Conservation (phyloP, 495 filamentous ascomycete species). For the Talaromyces borbonicus region DNA sequence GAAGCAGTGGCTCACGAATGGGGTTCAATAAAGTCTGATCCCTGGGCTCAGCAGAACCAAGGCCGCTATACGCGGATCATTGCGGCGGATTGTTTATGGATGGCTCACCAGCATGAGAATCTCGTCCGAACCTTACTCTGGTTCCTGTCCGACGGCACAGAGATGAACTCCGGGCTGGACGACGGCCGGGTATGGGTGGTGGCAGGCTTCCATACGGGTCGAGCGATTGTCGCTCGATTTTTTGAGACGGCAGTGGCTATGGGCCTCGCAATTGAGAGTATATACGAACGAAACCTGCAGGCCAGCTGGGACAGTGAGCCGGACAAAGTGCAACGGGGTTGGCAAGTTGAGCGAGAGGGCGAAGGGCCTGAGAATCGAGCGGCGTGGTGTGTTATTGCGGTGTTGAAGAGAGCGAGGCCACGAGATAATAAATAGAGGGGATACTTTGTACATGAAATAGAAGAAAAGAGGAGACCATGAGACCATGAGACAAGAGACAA, state of each 20-base stretch:
- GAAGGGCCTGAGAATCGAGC: constrained; percentile 61
- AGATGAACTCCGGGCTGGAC: neutral
- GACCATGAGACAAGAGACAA: too few species aligned
- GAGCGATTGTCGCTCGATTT: constrained; percentile 59
- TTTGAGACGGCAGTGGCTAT: constrained; percentile 49
- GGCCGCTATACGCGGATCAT: constrained; percentile 58
- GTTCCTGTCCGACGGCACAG: constrained; percentile 43
- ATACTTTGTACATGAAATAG: neutral
- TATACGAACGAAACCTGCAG: constrained; percentile 67
- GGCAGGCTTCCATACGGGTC: constrained; percentile 77
- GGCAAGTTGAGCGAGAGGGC: constrained; percentile 41
- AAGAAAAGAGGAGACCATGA: neutral
- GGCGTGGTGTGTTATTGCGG: constrained; percentile 68
- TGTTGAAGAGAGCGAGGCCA: constrained; percentile 34
- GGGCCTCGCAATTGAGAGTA: constrained; percentile 58
- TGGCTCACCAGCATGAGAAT: constrained; percentile 65
- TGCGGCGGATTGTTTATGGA: constrained; percentile 82
- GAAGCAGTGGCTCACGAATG: constrained; percentile 59
- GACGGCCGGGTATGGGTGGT: constrained; percentile 54
- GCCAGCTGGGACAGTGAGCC: constrained; percentile 40
- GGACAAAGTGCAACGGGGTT: constrained; percentile 47
- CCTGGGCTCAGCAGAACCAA: constrained; percentile 40
- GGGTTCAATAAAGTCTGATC: constrained; percentile 48
- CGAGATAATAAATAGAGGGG: too few species aligned
- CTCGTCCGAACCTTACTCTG: constrained; percentile 58